A percentile compares a stretch with the other conserved stretches of the same genome.
phyloP scores from a whole-genome alignment of 257 asterid species.

The Parsonsia alboflavescens region DNA sequence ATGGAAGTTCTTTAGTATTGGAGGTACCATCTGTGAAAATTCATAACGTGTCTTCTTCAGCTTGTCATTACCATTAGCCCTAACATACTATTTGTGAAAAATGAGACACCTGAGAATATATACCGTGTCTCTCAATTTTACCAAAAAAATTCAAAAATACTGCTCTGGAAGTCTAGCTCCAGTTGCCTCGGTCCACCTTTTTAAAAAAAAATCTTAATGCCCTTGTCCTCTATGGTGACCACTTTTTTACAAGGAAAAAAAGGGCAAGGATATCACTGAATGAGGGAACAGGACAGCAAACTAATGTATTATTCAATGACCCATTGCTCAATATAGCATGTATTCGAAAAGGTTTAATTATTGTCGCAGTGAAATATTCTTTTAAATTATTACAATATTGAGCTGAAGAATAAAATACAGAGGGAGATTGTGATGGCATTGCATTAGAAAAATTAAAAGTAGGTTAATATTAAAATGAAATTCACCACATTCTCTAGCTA shows the following conservation, averaged over 20 bases:
- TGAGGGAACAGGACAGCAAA: background rate
- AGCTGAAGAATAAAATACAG: background rate
- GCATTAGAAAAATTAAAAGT: background rate
- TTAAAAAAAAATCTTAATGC: background rate
- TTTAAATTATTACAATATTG: background rate
- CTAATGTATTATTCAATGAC: background rate
- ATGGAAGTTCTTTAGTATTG: background rate
- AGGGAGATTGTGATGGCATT: background rate
- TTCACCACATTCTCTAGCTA: background rate
- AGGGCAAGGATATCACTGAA: background rate
- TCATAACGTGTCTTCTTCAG: background rate
- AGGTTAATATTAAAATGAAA: background rate
- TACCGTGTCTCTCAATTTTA: background rate
- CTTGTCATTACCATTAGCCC: background rate
- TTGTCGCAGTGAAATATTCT: background rate
- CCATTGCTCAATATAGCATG: background rate
- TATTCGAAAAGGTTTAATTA: background rate
- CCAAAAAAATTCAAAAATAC: background rate
- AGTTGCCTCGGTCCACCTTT: background rate
- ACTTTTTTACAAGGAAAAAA: background rate
- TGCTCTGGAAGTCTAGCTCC: background rate
- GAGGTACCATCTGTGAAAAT: slow-evolving; percentile 6
- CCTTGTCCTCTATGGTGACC: background rate
- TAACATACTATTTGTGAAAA: no score
- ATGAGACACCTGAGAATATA: background rate